Percentiles rank a stretch among this genome's conserved stretches.
Evolutionary conservation across 2,329 filamentous ascomycete species (phyloP).

Genomic region (Lasiodiplodia hormozganensis): DNA sequence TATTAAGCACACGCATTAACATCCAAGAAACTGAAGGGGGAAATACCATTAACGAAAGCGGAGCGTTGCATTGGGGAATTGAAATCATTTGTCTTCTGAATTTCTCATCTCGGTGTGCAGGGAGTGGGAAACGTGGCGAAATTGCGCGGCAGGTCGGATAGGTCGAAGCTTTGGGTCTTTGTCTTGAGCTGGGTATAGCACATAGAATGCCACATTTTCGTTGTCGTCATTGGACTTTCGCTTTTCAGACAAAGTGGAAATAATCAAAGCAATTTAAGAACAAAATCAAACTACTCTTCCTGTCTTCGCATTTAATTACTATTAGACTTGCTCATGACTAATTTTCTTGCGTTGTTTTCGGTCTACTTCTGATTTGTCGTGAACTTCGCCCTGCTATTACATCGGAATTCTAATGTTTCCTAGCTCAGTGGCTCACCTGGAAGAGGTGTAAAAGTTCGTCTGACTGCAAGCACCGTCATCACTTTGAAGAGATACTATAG

Average conservation of each 20-base stretch:
- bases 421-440: too few relatives aligned
- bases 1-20: neutral
- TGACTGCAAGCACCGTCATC: too few relatives aligned
- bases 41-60: neutral
- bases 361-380: too few relatives aligned
- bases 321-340: neutral
- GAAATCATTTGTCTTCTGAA: neutral
- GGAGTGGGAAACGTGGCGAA: neutral
- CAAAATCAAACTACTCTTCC: neutral
- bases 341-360: too few relatives aligned
- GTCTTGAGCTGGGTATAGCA: neutral
- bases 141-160: neutral
- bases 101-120: too few relatives aligned
- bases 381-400: too few relatives aligned
- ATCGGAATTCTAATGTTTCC: too few relatives aligned
- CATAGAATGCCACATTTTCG: neutral
- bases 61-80: neutral
- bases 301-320: neutral
- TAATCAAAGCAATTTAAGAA: neutral
- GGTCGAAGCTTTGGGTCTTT: neutral
- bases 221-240: neutral
- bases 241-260: neutral
- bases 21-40: neutral
- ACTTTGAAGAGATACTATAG: too few relatives aligned
- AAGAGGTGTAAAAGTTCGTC: too few relatives aligned